Percentiles rank a stretch among this genome's conserved stretches.
Conservation (phyloP, 1,284 basidiomycete genomes). For the Pyrrhoderma lamaoense region DNA sequence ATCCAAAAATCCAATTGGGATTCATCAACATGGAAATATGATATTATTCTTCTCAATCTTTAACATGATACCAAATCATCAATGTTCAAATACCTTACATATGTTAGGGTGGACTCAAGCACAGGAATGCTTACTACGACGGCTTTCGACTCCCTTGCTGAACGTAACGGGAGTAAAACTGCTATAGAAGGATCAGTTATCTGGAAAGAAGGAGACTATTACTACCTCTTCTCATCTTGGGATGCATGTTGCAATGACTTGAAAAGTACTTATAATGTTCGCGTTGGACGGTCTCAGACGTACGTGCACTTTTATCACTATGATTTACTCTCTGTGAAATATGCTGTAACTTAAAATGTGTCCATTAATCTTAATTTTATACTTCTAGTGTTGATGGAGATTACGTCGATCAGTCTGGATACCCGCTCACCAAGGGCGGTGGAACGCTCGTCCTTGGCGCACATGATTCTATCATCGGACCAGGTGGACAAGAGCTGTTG, state of each 20-base stretch:
- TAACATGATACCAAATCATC: not conserved
- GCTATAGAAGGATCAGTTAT: constrained; percentile 27
- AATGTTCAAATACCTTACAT: constrained; percentile 17
- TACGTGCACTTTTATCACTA: constrained; percentile 21
- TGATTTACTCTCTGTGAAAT: not conserved
- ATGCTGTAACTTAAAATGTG: no score
- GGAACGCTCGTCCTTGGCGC: constrained; percentile 44
- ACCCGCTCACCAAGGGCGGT: constrained; percentile 39
- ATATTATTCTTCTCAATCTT: no score
- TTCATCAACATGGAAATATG: not conserved
- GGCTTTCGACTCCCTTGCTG: constrained; percentile 19
- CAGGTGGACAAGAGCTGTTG: constrained; percentile 36
- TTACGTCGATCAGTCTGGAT: constrained; percentile 25
- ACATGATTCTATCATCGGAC: constrained; percentile 39
- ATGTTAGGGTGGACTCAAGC: constrained; percentile 18
- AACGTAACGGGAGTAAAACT: constrained; percentile 15
- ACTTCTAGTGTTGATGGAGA: not conserved
- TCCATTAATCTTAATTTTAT: no score
- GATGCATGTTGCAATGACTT: constrained; percentile 47
- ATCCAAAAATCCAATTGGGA: not conserved
- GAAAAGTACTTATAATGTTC: constrained; percentile 49
- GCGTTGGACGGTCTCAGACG: constrained; percentile 43
- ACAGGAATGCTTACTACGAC: constrained; percentile 21
- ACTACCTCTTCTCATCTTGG: constrained; percentile 52
- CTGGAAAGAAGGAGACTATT: constrained; percentile 39